These are phyloP conservation scores for Saccharomycopsis sp. DNA, from an alignment of 805 yeast species.

Conservation along the genomic window DNA sequence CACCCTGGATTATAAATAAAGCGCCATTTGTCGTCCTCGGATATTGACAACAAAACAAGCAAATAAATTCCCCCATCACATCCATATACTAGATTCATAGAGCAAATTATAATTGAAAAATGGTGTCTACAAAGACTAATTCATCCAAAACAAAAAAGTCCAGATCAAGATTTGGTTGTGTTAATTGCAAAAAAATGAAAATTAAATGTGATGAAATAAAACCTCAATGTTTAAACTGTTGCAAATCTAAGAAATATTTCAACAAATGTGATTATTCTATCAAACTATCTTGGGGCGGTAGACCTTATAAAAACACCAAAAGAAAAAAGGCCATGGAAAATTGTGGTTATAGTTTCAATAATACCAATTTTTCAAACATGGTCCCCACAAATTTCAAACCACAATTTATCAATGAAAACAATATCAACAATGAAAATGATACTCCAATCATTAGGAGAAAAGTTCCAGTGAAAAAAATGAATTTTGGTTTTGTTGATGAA, in stretches of 20 bases:
- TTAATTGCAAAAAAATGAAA: constrained; percentile 46
- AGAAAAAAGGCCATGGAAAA: constrained; percentile 17
- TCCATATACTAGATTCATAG: no score
- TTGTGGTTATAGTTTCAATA: constrained; percentile 12
- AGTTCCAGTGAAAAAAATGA: neutral
- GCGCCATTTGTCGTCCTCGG: no score
- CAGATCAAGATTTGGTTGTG: constrained; percentile 18
- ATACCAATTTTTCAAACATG: neutral
- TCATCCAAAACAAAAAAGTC: constrained; percentile 1
- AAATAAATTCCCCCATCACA: no score
- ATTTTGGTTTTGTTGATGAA: constrained; percentile 4
- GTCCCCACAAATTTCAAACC: neutral
- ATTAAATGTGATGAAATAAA: constrained; percentile 62
- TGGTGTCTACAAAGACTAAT: no score
- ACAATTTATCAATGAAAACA: neutral
- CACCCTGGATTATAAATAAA: no score
- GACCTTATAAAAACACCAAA: constrained; percentile 41
- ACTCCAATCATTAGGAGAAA: neutral
- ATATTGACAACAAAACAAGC: no score
- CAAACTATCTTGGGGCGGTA: constrained; percentile 64
- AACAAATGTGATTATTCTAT: constrained; percentile 52
- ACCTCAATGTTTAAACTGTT: constrained; percentile 52
- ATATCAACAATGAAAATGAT: neutral
- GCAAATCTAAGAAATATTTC: constrained; percentile 26
- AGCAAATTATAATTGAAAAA: no score